Base-by-base conservation (phyloP, 2,329 filamentous ascomycete species). In the Gyromitra esculenta region DNA sequence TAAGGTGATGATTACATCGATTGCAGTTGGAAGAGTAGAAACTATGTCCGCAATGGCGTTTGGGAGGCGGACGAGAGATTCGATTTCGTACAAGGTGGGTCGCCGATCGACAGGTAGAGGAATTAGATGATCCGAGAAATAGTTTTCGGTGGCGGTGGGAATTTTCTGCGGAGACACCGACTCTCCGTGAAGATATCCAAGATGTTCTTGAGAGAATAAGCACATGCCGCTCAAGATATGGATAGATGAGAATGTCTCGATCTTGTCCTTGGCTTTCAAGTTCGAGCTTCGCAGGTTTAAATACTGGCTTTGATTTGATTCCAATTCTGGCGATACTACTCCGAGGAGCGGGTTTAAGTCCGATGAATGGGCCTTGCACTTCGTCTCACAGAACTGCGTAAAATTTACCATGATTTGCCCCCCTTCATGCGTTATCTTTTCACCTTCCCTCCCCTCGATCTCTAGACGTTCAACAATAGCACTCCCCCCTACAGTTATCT, bases 51-150 rank as follows among this genome's bases (percentile, higher is more conserved):
- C 72, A 48, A 75, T 70, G 7, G 65, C 66, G 15, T 70, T 75
- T 50, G 65, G 65, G 48, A 75, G 65, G 11, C 65, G 72, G 8
- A 75, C 39, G 25, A 75, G 72, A 4, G 72, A 70, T 41, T 75
- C 65, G n/a, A 75, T 70, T 59, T 71, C 72, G 48, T 75, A 75
- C 18, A 75, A 59, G 35, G 72, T 75, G 6, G 72, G 72, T 13
- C 65, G 59, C 11, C 13, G 48, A 52, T 75, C 72, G 31, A 70
- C 5, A 1, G 66, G 59, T 35, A 70, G 39, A n/a, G 72, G 72
- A 35, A 48, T 11, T 21, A 59, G 15, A 15, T 59, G 25, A 57
- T 74, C 45, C 13, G 57, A 50, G 31, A 11, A 35, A 21, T 48
- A 43, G 13, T n/a, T 63, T 13, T 48, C 37, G 5, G 45, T 43